phyloP scores from a whole-genome alignment of 257 asterid genomes.

The Solanum sitiens region DNA sequence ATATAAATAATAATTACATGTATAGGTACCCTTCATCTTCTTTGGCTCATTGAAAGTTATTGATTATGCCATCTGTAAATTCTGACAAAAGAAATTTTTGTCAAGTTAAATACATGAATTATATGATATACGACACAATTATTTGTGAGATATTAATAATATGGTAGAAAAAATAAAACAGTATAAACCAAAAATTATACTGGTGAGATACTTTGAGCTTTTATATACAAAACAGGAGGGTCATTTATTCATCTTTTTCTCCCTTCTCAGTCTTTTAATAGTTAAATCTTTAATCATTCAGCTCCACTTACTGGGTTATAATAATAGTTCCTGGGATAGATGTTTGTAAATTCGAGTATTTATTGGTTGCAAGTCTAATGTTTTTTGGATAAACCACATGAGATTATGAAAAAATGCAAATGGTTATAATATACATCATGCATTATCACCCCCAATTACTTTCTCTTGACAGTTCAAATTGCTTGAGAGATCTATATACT shows the following conservation, averaged over 20 bases:
- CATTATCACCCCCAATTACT: not conserved
- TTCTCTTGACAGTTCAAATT: not conserved
- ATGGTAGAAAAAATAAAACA: no score
- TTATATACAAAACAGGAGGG: not conserved
- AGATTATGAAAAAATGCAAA: not conserved
- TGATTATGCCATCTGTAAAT: no score
- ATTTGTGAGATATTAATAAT: no score
- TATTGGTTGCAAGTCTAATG: not conserved
- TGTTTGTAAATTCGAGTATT: not conserved
- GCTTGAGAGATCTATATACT: not conserved
- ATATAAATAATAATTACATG: no score
- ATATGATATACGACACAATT: no score
- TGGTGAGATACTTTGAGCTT: not conserved
- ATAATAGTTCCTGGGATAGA: not conserved
- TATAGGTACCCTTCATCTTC: no score
- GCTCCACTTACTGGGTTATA: not conserved
- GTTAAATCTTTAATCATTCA: not conserved
- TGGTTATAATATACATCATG: not conserved
- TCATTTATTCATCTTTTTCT: not conserved
- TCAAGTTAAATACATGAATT: no score
- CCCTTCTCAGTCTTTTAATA: not conserved
- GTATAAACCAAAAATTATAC: no score
- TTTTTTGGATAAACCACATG: not conserved
- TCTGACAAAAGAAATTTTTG: no score
- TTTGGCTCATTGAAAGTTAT: no score